Evolutionary conservation across 257 asterid genomes (phyloP).

Genomic region (Solanum lignicaule): DNA sequence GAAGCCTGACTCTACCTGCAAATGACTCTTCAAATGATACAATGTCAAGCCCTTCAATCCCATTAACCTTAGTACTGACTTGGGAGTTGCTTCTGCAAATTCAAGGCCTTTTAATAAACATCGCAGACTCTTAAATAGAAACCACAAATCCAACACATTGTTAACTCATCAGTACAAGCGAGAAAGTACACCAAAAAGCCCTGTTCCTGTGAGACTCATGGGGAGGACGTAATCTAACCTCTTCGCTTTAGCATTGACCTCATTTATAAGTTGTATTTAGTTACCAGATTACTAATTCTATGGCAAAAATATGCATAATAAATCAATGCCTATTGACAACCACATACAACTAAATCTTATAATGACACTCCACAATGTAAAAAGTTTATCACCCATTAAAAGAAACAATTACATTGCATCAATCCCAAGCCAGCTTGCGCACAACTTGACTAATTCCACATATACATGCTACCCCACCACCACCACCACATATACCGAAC

Average conservation of each 20-base stretch:
- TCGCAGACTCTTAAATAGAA: background rate
- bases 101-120: background rate
- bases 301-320: background rate
- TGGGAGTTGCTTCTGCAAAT: slow-evolving; percentile 89
- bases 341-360: background rate
- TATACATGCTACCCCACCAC: background rate
- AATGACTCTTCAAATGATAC: slow-evolving; percentile 83
- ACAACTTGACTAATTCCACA: background rate
- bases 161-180: background rate
- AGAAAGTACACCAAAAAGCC: background rate
- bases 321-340: background rate
- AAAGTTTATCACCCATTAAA: background rate
- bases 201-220: background rate
- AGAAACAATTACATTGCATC: background rate
- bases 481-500: background rate
- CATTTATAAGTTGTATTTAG: background rate
- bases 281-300: background rate
- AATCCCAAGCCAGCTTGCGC: background rate
- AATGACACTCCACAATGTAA: background rate
- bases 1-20: slow-evolving; percentile 25
- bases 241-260: background rate
- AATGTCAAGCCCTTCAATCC: slow-evolving; percentile 81
- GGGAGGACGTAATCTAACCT: background rate
- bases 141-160: background rate
- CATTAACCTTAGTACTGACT: slow-evolving; percentile 80